Evolutionary conservation across 1,284 basidiomycete genomes (phyloP).

Genomic region (Agroathelia rolfsii): DNA sequence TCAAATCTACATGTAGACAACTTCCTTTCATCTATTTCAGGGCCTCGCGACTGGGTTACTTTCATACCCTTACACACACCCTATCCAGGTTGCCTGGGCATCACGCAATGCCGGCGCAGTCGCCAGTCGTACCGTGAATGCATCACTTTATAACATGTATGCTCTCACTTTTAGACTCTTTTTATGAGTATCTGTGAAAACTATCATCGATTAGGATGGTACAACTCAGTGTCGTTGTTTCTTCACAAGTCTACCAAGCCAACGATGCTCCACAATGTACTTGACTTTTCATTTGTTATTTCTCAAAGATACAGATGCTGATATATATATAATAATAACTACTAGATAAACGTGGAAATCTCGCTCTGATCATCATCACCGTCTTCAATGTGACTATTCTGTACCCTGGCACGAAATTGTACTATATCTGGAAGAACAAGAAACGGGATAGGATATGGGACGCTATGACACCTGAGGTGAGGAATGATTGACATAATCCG

Average conservation of each 20-base stretch:
- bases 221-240: constrained; percentile 34
- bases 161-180: constrained; percentile 5
- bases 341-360: constrained; percentile 41
- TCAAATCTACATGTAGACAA: constrained; percentile 1
- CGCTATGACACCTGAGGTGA: constrained; percentile 37
- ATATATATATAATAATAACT: no score
- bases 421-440: constrained; percentile 42
- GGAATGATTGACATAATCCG: constrained; percentile 9
- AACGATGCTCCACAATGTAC: constrained; percentile 43
- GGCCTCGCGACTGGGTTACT: constrained; percentile 20
- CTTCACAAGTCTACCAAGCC: constrained; percentile 36
- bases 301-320: background rate
- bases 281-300: background rate
- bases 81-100: constrained; percentile 42
- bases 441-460: constrained; percentile 40
- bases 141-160: constrained; percentile 46
- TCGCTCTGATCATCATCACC: constrained; percentile 33
- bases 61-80: constrained; percentile 26
- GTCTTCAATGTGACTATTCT: constrained; percentile 36
- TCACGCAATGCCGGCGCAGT: constrained; percentile 47
- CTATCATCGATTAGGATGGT: constrained; percentile 25
- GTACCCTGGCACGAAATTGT: constrained; percentile 40
- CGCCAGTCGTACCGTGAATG: constrained; percentile 43
- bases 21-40: constrained; percentile 10
- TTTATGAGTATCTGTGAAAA: background rate